Evolutionary conservation across 2,329 filamentous ascomycete genomes (phyloP), one percentile per base, ranked within the genome.

Genomic region (Chrysoporthe deuterocubensis): DNA sequence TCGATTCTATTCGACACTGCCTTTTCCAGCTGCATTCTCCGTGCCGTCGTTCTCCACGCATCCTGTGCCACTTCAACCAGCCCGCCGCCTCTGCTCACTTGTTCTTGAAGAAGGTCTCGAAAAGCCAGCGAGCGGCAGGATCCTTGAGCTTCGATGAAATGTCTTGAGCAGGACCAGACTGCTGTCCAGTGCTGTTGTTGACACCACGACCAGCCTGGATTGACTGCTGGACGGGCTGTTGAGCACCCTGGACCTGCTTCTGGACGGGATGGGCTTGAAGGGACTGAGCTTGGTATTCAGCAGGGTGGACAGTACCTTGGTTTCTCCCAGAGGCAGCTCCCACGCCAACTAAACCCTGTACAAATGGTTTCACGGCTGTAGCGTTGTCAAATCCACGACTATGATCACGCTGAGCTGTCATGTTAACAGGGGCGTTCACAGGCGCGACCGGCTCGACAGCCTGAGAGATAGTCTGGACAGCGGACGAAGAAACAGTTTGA

Each of bases 71-170:
- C 26, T 11, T 54, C 16, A 26, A 16, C 48, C 5, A 26, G 26
- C 14, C 21, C 32, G 50, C 14, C 50, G 11, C 13, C 5, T 32
- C 26, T 5, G 21, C 50, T 54, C 26, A 54, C 54, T 57, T 57
- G 4, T 18, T 57, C 21, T 57, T 57, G 54, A 57, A 57, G 34
- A 57, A 57, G 54, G 32, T 57, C 34, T 57, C 54, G 32, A 14
- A 34, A 26, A 57, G 16, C 54, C 54, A 57, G 11, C n/a, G 32
- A 26, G 34, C 54, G 16, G 54, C 34, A 18, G 52, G 4, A 26
- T 14, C 14, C 11, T 37, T 18, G 32, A 26, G 14, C 3, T 16
- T 8, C 16, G 54, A 16, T 18, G 34, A 4, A 32, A 18, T 6
- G 16, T 7, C 16, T 16, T 40, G 6, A 32, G 16, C 16, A 40